These are phyloP conservation scores for Boletus calvinii DNA, from an alignment of 1,284 basidiomycete genomes.

Conservation along the genomic window DNA sequence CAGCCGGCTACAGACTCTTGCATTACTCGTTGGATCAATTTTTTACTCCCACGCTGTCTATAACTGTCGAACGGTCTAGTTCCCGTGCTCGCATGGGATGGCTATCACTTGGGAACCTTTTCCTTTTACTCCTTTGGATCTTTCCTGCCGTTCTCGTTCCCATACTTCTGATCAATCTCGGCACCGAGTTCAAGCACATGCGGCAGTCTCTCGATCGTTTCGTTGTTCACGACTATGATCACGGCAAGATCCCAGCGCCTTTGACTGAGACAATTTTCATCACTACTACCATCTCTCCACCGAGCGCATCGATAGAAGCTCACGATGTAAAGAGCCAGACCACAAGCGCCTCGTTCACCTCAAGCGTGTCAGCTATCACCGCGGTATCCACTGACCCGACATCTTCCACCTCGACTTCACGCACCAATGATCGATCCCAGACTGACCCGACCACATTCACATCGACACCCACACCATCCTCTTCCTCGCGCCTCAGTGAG, in stretches of 20 bases:
- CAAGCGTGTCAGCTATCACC: conserved; percentile 11
- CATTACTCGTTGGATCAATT: conserved; percentile 56
- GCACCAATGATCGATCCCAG: conserved; percentile 10
- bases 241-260: conserved; percentile 13
- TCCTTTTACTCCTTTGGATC: conserved; percentile 32
- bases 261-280: conserved; percentile 29
- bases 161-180: conserved; percentile 34
- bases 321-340: conserved; percentile 7
- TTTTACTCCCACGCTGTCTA: conserved; percentile 52
- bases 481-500: conserved; percentile 16
- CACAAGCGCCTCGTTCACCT: conserved; percentile 1
- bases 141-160: conserved; percentile 33
- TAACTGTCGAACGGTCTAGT: conserved; percentile 33
- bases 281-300: conserved; percentile 35
- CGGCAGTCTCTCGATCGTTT: conserved; percentile 37
- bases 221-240: conserved; percentile 23
- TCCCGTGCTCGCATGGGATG: conserved; percentile 19
- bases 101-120: conserved; percentile 31
- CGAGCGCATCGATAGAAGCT: conserved; percentile 2
- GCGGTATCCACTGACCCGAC: conserved; percentile 3
- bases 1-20: conserved; percentile 41
- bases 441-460: conserved; percentile 9
- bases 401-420: conserved; percentile 5
- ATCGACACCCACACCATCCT: conserved; percentile 17
- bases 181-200: conserved; percentile 40